Conservation (phyloP, 257 asterid genomes). For the Linaria vulgaris region DNA sequence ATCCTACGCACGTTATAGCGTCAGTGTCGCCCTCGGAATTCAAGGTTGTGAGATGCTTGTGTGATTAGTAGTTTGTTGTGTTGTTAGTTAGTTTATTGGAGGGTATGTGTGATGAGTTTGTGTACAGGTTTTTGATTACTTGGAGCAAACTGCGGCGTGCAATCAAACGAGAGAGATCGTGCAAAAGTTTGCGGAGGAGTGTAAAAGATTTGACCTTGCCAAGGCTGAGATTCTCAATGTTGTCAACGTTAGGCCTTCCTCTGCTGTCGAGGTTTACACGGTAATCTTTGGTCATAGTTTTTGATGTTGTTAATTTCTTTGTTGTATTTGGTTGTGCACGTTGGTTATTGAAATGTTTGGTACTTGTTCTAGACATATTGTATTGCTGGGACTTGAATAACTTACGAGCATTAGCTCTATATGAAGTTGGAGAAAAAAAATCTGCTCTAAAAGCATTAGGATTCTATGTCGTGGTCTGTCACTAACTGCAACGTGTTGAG, state of each 20-base stretch:
- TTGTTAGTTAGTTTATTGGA: too few species aligned
- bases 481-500: background rate
- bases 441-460: too few species aligned
- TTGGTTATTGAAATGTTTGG: conserved; percentile 2
- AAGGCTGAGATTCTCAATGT: conserved; percentile 74
- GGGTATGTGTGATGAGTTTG: background rate
- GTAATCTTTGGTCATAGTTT: conserved; percentile 32
- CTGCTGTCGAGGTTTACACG: conserved; percentile 51
- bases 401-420: background rate
- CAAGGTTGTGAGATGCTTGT: conserved; percentile 51
- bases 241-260: conserved; percentile 64
- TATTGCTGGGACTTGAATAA: background rate
- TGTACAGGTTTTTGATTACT: conserved; percentile 70
- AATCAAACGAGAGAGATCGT: conserved; percentile 55
- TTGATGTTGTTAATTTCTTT: background rate
- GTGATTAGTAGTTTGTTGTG: background rate
- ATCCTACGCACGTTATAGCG: conserved; percentile 61
- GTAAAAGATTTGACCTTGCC: conserved; percentile 48
- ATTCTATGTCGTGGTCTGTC: background rate
- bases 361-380: background rate
- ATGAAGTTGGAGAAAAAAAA: too few species aligned
- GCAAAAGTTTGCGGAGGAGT: conserved; percentile 41
- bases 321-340: too few species aligned
- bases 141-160: conserved; percentile 62
- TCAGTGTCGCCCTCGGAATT: conserved; percentile 63